Conservation (phyloP, 83 land plant species). For the Isoetes engelmannii region DNA sequence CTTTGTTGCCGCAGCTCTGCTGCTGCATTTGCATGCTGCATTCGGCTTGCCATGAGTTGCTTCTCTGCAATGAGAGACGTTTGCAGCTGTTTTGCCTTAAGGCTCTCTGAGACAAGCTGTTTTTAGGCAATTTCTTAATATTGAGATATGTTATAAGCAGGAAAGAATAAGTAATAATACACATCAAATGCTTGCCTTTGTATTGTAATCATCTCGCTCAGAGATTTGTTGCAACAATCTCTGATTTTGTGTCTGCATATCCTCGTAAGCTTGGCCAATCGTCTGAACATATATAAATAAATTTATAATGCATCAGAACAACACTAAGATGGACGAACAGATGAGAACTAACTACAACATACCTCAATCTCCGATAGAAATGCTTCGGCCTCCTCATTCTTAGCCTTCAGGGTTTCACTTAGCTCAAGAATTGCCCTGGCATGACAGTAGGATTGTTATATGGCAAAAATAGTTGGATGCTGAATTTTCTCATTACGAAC, state of each 20-base stretch:
- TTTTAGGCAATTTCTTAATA: neutral
- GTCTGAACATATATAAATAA: constrained; percentile 11
- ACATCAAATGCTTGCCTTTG: constrained; percentile 40
- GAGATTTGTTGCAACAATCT: constrained; percentile 73
- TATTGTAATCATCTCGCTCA: constrained; percentile 88
- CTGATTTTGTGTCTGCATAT: constrained; percentile 90
- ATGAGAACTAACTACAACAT: constrained; percentile 9
- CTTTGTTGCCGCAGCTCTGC: constrained; percentile 49
- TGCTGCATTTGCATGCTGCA: constrained; percentile 57
- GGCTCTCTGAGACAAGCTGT: constrained; percentile 92
- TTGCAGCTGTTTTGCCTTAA: constrained; percentile 73
- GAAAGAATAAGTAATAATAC: neutral
- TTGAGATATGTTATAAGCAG: constrained; percentile 5
- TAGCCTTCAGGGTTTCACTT: constrained; percentile 64
- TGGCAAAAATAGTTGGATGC: neutral
- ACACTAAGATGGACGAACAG: neutral
- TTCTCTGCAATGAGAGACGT: constrained; percentile 60
- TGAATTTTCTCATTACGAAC: neutral
- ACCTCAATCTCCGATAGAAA: constrained; percentile 95
- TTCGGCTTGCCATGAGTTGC: constrained; percentile 51
- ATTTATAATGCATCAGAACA: too few species aligned
- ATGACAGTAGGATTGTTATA: neutral
- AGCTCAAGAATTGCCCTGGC: constrained; percentile 67
- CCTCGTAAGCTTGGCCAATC: constrained; percentile 98
- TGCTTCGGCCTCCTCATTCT: constrained; percentile 72